Percentiles rank a stretch among this genome's conserved stretches.
Conservation (phyloP, 768 basidiomycete genomes). For the Tulasnella sp. region DNA sequence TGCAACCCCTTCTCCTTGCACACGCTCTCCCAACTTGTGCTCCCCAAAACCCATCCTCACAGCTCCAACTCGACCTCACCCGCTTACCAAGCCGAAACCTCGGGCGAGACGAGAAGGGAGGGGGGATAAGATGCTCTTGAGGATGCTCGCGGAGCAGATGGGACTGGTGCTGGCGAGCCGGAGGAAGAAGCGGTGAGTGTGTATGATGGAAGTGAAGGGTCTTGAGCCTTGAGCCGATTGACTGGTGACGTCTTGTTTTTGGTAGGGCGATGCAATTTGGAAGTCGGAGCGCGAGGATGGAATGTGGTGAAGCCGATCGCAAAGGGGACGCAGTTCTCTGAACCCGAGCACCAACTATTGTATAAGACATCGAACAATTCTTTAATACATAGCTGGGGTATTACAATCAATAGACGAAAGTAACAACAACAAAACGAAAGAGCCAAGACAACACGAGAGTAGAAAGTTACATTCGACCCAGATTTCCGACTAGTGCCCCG, state of each 20-base stretch:
- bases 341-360: background rate
- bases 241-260: background rate
- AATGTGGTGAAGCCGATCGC: conserved; percentile 31
- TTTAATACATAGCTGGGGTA: background rate
- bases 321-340: conserved; percentile 3
- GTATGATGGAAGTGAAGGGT: background rate
- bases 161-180: conserved; percentile 63
- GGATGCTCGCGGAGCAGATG: conserved; percentile 57
- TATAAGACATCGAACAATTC: background rate
- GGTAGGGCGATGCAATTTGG: conserved; percentile 88
- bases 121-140: conserved; percentile 82
- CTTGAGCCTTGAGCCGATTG: background rate
- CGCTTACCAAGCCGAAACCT: conserved; percentile 83
- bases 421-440: background rate
- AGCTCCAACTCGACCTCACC: conserved; percentile 85
- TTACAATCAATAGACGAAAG: no score
- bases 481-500: no score
- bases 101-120: conserved; percentile 86
- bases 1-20: no score
- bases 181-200: conserved; percentile 53
- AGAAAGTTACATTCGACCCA: no score
- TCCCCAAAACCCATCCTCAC: no score
- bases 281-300: conserved; percentile 75
- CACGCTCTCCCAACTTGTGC: no score
- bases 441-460: background rate